A percentile compares a stretch with the other conserved stretches of the same genome.
These are phyloP conservation scores for Pseudogymnoascus sp. DNA, from an alignment of 2,329 filamentous ascomycete genomes.

Conservation along the genomic window DNA sequence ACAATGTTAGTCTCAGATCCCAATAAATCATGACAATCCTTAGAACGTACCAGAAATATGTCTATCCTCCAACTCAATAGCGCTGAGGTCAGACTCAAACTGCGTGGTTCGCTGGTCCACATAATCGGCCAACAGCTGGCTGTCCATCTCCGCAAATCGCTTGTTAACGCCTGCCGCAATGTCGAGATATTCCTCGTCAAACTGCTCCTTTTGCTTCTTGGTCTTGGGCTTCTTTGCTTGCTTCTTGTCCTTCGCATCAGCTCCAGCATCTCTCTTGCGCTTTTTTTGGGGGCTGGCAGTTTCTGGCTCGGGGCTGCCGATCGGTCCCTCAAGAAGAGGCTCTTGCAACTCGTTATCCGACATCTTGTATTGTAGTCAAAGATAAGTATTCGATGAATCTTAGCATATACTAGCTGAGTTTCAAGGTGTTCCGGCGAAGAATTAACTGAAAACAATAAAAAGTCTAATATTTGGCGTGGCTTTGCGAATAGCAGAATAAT, in stretches of 20 bases:
- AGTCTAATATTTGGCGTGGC: neutral
- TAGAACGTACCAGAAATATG: slow-evolving; percentile 61
- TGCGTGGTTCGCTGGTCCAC: slow-evolving; percentile 69
- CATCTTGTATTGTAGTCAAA: slow-evolving; percentile 16
- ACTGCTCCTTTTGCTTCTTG: slow-evolving; percentile 47
- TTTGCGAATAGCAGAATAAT: neutral
- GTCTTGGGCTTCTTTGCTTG: slow-evolving; percentile 44
- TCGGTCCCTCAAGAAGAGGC: slow-evolving; percentile 24
- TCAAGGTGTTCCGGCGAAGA: neutral
- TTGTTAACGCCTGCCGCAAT: slow-evolving; percentile 70
- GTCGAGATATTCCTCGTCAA: slow-evolving; percentile 52
- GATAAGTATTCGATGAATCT: neutral
- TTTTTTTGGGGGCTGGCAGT: slow-evolving; percentile 21
- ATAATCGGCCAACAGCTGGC: slow-evolving; percentile 74
- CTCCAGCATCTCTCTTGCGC: slow-evolving; percentile 23
- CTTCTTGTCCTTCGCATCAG: slow-evolving; percentile 19
- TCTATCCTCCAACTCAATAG: slow-evolving; percentile 76
- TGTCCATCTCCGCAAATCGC: slow-evolving; percentile 75
- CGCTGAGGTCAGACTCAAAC: slow-evolving; percentile 73
- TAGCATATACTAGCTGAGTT: neutral
- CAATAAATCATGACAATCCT: slow-evolving; percentile 8
- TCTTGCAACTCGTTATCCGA: slow-evolving; percentile 24
- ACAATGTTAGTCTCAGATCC: neutral
- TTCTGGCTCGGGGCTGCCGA: slow-evolving; percentile 18
- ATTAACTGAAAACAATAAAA: neutral